Percentiles rank a stretch among this genome's conserved stretches.
These are phyloP conservation scores for Chrysoporthe deuterocubensis DNA, from an alignment of 2,329 filamentous ascomycete species.

Conservation along the genomic window DNA sequence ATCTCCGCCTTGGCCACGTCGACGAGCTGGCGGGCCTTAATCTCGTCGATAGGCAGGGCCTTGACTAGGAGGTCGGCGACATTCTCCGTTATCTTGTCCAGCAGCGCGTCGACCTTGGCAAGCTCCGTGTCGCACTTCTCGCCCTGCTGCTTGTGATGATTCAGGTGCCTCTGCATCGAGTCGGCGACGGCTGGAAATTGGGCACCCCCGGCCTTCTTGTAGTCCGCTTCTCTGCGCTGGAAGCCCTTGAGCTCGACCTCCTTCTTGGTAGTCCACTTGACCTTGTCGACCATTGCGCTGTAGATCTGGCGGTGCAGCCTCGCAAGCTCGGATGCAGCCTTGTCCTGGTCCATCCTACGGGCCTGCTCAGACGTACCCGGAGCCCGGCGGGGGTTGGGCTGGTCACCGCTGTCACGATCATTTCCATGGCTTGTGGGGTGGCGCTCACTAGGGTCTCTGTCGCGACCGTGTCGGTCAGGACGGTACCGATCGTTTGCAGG, in stretches of 20 bases:
- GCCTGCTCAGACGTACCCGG: not conserved
- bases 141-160: constrained; percentile 10
- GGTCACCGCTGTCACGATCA: not conserved
- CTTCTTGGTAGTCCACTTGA: constrained; percentile 17
- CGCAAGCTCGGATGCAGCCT: constrained; percentile 10
- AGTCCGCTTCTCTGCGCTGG: constrained; percentile 16
- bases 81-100: not conserved
- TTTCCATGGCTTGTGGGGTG: not conserved
- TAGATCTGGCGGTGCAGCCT: constrained; percentile 8
- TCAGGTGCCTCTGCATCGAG: constrained; percentile 4
- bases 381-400: not conserved
- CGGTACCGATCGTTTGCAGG: not conserved
- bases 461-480: constrained; percentile 8
- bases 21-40: constrained; percentile 23
- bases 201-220: constrained; percentile 9
- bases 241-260: constrained; percentile 17
- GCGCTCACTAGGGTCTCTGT: constrained; percentile 23
- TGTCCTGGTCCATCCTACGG: constrained; percentile 17
- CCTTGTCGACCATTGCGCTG: constrained; percentile 16
- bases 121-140: constrained; percentile 19
- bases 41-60: constrained; percentile 17
- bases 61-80: constrained; percentile 9
- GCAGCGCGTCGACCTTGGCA: not conserved
- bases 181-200: constrained; percentile 23
- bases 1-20: constrained; percentile 15